Evolutionary conservation across 208 protist species (phyloP).

Genomic region (Crithidia brevicula): DNA sequence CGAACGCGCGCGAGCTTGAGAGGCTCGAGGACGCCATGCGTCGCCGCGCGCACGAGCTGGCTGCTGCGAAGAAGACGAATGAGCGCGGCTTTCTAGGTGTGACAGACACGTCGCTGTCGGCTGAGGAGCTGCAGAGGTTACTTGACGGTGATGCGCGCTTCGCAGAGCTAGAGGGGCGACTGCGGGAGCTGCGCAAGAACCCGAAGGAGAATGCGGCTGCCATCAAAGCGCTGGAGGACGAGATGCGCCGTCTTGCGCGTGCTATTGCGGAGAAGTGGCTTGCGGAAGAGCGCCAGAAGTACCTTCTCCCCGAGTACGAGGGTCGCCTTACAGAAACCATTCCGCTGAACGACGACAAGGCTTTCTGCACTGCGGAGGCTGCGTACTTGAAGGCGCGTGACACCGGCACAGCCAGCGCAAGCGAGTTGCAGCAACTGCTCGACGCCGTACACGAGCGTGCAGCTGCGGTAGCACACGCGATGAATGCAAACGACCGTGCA

Average conservation of each 20-base stretch:
- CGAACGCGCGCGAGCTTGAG: slow-evolving; percentile 35
- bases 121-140: slow-evolving; percentile 3
- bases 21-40: slow-evolving; percentile 61
- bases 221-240: slow-evolving; percentile 42
- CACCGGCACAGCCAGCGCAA: slow-evolving; percentile 22
- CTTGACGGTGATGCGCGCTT: slow-evolving; percentile 46
- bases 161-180: slow-evolving; percentile 32
- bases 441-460: slow-evolving; percentile 46
- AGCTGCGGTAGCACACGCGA: slow-evolving; percentile 42
- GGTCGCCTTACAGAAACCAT: slow-evolving; percentile 28
- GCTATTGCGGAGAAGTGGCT: slow-evolving; percentile 22
- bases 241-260: slow-evolving; percentile 31
- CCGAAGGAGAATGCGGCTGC: slow-evolving; percentile 33
- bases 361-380: slow-evolving; percentile 37
- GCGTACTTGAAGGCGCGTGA: slow-evolving; percentile 29
- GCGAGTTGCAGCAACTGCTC: slow-evolving; percentile 30
- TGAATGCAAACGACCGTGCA: slow-evolving; percentile 48
- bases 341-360: slow-evolving; percentile 33
- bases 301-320: slow-evolving; percentile 37
- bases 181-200: slow-evolving; percentile 39
- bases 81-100: slow-evolving; percentile 6
- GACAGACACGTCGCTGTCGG: background rate
- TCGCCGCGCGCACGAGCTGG: slow-evolving; percentile 51
- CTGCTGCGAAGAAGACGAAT: slow-evolving; percentile 4
- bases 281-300: slow-evolving; percentile 25